These are phyloP conservation scores for Metarhizium guizhouense DNA, from an alignment of 2,329 filamentous ascomycete genomes.

Conservation along the genomic window DNA sequence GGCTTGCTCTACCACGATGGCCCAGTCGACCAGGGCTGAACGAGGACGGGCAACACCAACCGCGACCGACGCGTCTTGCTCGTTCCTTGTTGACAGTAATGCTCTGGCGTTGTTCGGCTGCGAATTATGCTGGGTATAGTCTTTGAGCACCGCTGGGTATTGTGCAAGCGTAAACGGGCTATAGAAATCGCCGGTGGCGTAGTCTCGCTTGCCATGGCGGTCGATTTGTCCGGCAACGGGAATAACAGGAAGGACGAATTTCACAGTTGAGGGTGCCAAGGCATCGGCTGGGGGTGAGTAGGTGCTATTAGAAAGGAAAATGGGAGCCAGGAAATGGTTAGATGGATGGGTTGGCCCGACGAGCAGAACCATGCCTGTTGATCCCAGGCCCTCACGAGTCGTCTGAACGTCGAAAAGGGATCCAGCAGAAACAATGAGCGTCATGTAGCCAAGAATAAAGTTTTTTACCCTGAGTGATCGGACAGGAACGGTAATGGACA, in stretches of 20 bases:
- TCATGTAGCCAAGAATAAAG: slow-evolving; percentile 75
- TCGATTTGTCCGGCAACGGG: slow-evolving; percentile 28
- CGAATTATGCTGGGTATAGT: slow-evolving; percentile 43
- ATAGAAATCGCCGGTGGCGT: slow-evolving; percentile 29
- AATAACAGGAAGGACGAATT: slow-evolving; percentile 52
- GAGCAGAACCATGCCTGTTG: slow-evolving; percentile 61
- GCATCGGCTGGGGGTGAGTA: slow-evolving; percentile 27
- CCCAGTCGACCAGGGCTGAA: slow-evolving; percentile 68
- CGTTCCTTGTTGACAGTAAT: slow-evolving; percentile 61
- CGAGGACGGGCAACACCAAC: slow-evolving; percentile 71
- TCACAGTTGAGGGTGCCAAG: slow-evolving; percentile 37
- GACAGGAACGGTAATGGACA: slow-evolving; percentile 76
- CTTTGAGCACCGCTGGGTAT: slow-evolving; percentile 55
- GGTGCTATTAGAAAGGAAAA: slow-evolving; percentile 37
- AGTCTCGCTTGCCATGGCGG: slow-evolving; percentile 33
- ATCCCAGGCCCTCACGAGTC: slow-evolving; percentile 60
- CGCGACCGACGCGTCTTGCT: slow-evolving; percentile 59
- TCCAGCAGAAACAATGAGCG: slow-evolving; percentile 61
- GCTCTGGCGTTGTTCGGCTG: slow-evolving; percentile 58
- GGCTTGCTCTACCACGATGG: slow-evolving; percentile 69
- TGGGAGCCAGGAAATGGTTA: slow-evolving; percentile 50
- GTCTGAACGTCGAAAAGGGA: slow-evolving; percentile 53
- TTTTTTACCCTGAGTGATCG: slow-evolving; percentile 46
- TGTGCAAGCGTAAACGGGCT: slow-evolving; percentile 46
- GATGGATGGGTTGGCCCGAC: slow-evolving; percentile 57